These are phyloP conservation scores for Hanseniaspora occidentalis DNA, from an alignment of 805 yeast species.

Conservation along the genomic window DNA sequence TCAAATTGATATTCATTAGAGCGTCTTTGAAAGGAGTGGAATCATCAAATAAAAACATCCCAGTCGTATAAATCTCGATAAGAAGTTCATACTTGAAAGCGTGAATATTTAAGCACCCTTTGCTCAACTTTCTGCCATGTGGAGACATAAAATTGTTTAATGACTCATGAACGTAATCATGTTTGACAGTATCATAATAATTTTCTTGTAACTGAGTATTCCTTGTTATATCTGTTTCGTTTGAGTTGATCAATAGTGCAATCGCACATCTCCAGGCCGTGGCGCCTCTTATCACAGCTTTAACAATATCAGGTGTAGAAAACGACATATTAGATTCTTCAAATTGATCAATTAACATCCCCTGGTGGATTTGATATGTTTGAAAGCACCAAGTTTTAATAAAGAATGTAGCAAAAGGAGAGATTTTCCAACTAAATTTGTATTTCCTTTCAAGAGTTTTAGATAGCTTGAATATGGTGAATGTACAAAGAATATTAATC, in stretches of 20 bases:
- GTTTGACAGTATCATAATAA: slow-evolving; percentile 14
- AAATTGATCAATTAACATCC: slow-evolving; percentile 29
- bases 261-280: slow-evolving; percentile 42
- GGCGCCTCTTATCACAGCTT: slow-evolving; percentile 45
- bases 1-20: not conserved
- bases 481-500: slow-evolving; percentile 30
- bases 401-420: not conserved
- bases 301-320: slow-evolving; percentile 33
- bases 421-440: not conserved
- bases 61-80: slow-evolving; percentile 41
- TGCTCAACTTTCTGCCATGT: slow-evolving; percentile 45
- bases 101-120: slow-evolving; percentile 27
- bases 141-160: slow-evolving; percentile 53
- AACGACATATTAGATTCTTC: slow-evolving; percentile 29
- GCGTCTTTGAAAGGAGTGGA: too few relatives aligned
- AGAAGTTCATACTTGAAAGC: slow-evolving; percentile 24
- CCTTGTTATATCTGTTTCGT: not conserved
- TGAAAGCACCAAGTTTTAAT: not conserved
- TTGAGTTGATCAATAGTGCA: not conserved
- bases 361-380: not conserved
- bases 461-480: slow-evolving; percentile 33
- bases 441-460: slow-evolving; percentile 7
- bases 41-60: not conserved
- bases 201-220: not conserved
- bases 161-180: slow-evolving; percentile 50